Percentiles rank a stretch among this genome's conserved stretches.
phyloP scores from a whole-genome alignment of 768 basidiomycete genomes.

The Fomitopsis pulvina region DNA sequence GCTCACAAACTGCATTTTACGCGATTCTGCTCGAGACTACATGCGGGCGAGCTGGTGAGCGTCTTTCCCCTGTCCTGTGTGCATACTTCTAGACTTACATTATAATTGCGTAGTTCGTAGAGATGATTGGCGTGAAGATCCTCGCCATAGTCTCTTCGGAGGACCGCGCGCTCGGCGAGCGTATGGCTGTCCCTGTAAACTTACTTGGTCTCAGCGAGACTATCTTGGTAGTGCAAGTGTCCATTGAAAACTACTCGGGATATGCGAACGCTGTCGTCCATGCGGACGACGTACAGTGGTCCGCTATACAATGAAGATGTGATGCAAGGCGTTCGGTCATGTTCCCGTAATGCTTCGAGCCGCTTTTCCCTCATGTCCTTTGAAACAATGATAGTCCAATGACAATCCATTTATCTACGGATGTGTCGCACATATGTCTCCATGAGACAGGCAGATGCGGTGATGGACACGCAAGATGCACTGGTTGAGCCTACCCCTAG shows the following conservation, averaged over 20 bases:
- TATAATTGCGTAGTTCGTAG: conserved; percentile 43
- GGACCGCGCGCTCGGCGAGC: conserved; percentile 37
- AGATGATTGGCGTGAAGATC: conserved; percentile 43
- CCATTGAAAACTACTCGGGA: conserved; percentile 51
- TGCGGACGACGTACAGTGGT: conserved; percentile 19
- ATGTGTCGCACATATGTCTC: too few relatives aligned
- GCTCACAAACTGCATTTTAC: conserved; percentile 42
- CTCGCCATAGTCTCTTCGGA: conserved; percentile 55
- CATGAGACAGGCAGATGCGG: too few relatives aligned
- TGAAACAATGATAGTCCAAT: too few relatives aligned
- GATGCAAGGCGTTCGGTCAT: background rate
- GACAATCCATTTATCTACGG: too few relatives aligned
- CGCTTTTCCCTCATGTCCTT: too few relatives aligned
- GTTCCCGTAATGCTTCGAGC: background rate
- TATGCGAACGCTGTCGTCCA: conserved; percentile 48
- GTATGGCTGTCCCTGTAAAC: conserved; percentile 40
- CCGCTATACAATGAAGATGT: background rate
- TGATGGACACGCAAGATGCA: too few relatives aligned
- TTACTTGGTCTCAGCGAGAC: conserved; percentile 38
- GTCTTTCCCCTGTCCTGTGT: background rate
- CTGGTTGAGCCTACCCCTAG: too few relatives aligned
- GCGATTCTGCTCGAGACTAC: conserved; percentile 42
- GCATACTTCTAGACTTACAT: too few relatives aligned
- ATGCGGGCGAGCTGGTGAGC: conserved; percentile 46
- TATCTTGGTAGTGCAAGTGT: conserved; percentile 48